Base-by-base conservation (phyloP, 2,329 filamentous ascomycete species). In the Cladosporium sp. region DNA sequence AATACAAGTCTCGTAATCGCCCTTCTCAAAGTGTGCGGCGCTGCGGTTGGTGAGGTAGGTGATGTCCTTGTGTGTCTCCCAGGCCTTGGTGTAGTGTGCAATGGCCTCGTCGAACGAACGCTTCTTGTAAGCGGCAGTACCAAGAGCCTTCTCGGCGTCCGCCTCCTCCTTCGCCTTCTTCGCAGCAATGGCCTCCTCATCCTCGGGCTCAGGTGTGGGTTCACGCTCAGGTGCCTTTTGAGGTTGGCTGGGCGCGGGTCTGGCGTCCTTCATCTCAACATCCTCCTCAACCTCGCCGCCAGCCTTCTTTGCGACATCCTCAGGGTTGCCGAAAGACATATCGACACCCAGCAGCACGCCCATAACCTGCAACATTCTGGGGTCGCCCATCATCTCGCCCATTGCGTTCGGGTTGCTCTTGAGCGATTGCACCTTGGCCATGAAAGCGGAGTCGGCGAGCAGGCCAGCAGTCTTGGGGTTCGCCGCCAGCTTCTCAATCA, bases 61-160 rank as follows among this genome's bases (percentile, higher is more conserved):
- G 70, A 99, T 96, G 70, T 99, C 94, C 82, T 97, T 94, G 84
- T 90, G 82, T 39, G 89, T 76, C 60, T 96, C 92, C 94, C 94
- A 99, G 0, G 94, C 94, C 75, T 96, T 95, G 73, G 76, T 84
- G 81, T 99, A 99, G 79, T 99, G 91, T 72, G 87, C 85, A 69
- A 99, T 97, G 52, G 94, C 94, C 71, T 89, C 86, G 69, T 97
- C 94, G 66, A 99, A 97, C 72, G 97, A 87, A 67, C 91, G 88
- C 84, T 97, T 97, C 87, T 99, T 99, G 83, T 99, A 99, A 74
- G 88, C 88, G 67, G 94, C 91, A 14, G 93, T 99, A 59, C 94
- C 94, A 59, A 95, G 81, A 30, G 88, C 89, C 85, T 99, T 99
- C 78, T 97, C 89, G 73, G 92, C 90, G 68, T 99, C 94, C 45